These are phyloP conservation scores for Tolypocladium inflatum DNA, from an alignment of 2,329 filamentous ascomycete species.

Conservation along the genomic window DNA sequence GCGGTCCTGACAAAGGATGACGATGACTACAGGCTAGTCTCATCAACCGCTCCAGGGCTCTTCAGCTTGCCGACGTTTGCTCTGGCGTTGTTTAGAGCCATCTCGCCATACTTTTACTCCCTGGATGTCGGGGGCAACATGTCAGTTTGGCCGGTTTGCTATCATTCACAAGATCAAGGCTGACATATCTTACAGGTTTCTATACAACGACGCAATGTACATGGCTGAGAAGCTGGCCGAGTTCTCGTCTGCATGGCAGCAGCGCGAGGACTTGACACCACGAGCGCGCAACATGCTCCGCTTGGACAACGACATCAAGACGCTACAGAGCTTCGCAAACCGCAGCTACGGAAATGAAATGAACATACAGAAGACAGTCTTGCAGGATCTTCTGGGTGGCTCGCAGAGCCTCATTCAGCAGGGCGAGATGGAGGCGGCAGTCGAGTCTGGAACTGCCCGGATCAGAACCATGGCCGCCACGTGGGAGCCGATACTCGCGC, in stretches of 20 bases:
- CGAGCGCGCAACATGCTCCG: conserved; percentile 45
- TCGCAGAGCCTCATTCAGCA: conserved; percentile 51
- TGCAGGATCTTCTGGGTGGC: conserved; percentile 52
- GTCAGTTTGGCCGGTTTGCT: conserved; percentile 27
- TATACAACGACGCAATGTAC: conserved; percentile 60
- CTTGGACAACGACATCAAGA: conserved; percentile 50
- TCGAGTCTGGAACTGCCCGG: conserved; percentile 43
- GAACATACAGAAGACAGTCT: conserved; percentile 47
- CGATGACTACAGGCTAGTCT: conserved; percentile 47
- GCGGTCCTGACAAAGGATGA: conserved; percentile 47
- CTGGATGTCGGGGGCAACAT: conserved; percentile 53
- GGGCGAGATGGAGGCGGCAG: conserved; percentile 40
- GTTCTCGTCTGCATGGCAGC: conserved; percentile 41
- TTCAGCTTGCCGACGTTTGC: conserved; percentile 64
- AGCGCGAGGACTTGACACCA: conserved; percentile 39
- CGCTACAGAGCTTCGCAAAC: conserved; percentile 49
- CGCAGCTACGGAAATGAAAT: conserved; percentile 54
- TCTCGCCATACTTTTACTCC: conserved; percentile 65
- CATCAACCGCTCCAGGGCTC: conserved; percentile 57
- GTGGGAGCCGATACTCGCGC: conserved; percentile 50
- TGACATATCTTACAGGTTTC: conserved; percentile 33
- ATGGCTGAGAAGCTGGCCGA: conserved; percentile 46
- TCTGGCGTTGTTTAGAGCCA: conserved; percentile 70
- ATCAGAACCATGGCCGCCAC: conserved; percentile 43
- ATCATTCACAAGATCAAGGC: background rate